phyloP scores from a whole-genome alignment of 2,329 filamentous ascomycete species.

The Aspergillus hiratsukae region DNA sequence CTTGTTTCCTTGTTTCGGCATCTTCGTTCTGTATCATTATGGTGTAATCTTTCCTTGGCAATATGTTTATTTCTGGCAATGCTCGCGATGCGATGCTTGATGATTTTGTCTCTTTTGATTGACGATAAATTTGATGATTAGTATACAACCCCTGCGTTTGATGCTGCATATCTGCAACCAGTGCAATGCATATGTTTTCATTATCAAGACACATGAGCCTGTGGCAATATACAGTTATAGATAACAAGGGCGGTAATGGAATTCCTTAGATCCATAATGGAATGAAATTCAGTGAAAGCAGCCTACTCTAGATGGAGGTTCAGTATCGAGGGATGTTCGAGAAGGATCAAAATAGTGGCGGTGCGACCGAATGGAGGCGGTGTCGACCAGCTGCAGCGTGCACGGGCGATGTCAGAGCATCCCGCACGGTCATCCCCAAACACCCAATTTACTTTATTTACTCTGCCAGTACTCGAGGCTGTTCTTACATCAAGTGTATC shows the following conservation, averaged over 20 bases:
- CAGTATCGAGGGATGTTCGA: neutral
- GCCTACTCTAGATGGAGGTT: too few species aligned
- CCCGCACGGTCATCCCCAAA: neutral
- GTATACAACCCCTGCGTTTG: neutral
- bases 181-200: neutral
- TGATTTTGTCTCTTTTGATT: neutral
- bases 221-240: neutral
- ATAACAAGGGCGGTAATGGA: neutral
- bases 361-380: conserved; percentile 5
- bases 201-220: neutral
- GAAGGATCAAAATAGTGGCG: conserved; percentile 2
- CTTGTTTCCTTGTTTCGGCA: conserved; percentile 1
- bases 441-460: neutral
- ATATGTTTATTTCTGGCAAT: neutral
- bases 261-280: neutral
- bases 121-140: neutral
- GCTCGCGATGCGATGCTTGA: neutral
- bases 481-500: neutral
- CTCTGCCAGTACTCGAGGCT: neutral
- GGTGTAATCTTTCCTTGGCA: neutral
- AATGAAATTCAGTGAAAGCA: too few species aligned
- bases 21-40: neutral
- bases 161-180: neutral
- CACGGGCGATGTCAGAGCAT: conserved; percentile 2
- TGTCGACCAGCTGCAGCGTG: conserved; percentile 5